Evolutionary conservation across 1,284 basidiomycete genomes (phyloP).

Genomic region (Gymnopus androsaceus): DNA sequence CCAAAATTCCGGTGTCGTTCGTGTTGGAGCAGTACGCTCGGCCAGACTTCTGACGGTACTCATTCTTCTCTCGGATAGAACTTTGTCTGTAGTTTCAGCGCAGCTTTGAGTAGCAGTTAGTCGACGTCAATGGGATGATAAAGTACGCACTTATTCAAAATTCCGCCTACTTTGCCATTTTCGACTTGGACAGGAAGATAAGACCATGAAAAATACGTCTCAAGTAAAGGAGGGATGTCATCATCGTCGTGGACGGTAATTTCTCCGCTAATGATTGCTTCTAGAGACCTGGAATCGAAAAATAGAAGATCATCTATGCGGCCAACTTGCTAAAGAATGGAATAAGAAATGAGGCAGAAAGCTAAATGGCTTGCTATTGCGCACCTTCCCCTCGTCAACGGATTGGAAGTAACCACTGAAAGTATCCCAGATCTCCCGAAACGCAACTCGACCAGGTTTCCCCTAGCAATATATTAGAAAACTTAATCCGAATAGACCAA

Average conservation of each 20-base stretch:
- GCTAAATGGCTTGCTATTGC: neutral
- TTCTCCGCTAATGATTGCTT: neutral
- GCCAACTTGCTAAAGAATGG: neutral
- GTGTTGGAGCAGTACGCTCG: constrained; percentile 12
- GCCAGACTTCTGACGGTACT: constrained; percentile 19
- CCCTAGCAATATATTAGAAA: neutral
- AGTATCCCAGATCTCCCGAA: constrained; percentile 12
- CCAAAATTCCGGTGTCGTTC: constrained; percentile 12
- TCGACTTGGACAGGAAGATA: constrained; percentile 11
- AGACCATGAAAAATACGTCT: constrained; percentile 23
- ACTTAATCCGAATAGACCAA: neutral
- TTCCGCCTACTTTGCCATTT: constrained; percentile 10
- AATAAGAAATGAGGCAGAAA: neutral
- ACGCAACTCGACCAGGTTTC: constrained; percentile 11
- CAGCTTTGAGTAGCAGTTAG: neutral
- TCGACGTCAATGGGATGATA: neutral
- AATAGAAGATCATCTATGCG: constrained; percentile 10
- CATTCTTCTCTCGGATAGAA: constrained; percentile 24
- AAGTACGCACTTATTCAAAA: neutral
- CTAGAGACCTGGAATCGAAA: constrained; percentile 1
- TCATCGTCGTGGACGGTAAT: neutral
- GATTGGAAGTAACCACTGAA: constrained; percentile 7
- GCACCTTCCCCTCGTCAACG: constrained; percentile 5
- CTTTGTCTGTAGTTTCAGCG: constrained; percentile 23
- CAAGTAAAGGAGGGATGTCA: constrained; percentile 2